Conservation (phyloP, 176 grass and related monocot species). For the Carex myosuroides region DNA sequence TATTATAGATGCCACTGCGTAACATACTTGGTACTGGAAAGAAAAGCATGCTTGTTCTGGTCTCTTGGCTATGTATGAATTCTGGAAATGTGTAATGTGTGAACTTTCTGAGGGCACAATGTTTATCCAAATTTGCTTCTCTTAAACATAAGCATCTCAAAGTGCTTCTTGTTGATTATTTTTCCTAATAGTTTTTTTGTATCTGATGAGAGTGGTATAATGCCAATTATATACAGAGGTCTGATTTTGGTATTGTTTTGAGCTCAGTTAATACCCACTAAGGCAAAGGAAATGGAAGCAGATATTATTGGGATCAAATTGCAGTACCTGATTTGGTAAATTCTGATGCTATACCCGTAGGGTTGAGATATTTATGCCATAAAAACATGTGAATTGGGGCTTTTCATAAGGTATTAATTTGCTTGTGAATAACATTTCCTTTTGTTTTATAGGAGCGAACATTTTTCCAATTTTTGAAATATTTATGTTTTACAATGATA, state of each 20-base stretch:
- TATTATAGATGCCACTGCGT: too few relatives aligned
- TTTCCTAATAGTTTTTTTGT: neutral
- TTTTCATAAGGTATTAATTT: neutral
- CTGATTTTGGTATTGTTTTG: too few relatives aligned
- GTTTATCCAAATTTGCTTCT: neutral
- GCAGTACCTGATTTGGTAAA: neutral
- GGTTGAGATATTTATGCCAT: neutral
- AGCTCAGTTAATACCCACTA: too few relatives aligned
- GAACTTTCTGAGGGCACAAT: neutral
- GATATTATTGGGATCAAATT: neutral
- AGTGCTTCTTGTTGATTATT: neutral
- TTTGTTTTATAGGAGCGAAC: neutral
- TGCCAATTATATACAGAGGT: neutral
- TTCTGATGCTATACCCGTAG: neutral
- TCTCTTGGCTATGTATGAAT: neutral
- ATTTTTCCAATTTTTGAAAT: too few relatives aligned
- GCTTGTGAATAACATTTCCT: neutral
- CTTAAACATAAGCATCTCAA: neutral
- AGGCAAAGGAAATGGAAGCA: too few relatives aligned
- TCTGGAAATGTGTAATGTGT: neutral
- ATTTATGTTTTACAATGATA: too few relatives aligned
- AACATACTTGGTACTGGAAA: neutral
- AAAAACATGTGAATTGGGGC: neutral
- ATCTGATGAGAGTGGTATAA: neutral
- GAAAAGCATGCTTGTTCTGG: neutral